Evolutionary conservation across 2,329 filamentous ascomycete species (phyloP).

Genomic region (Periconia sp.): DNA sequence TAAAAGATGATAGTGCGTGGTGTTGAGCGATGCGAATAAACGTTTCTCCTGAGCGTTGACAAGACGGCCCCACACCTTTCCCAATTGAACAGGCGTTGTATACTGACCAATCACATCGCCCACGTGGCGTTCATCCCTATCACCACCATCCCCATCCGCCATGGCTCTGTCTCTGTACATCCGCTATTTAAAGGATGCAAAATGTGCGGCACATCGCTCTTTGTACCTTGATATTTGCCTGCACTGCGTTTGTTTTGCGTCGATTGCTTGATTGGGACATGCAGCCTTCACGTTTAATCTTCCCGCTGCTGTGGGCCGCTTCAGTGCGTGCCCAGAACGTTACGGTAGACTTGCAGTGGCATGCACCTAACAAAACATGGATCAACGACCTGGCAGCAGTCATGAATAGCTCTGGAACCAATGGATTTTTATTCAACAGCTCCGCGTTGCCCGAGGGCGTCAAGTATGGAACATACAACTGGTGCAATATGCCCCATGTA

Average conservation of each 20-base stretch:
- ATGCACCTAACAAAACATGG: conserved; percentile 40
- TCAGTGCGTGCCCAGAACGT: conserved; percentile 15
- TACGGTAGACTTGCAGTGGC: conserved; percentile 33
- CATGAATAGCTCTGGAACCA: conserved; percentile 62
- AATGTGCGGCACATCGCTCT: conserved; percentile 14
- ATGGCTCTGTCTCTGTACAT: conserved; percentile 15
- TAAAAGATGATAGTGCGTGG: background rate
- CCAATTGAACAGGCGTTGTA: background rate
- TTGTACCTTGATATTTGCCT: conserved; percentile 17
- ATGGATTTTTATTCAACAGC: conserved; percentile 74
- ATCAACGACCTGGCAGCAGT: conserved; percentile 65
- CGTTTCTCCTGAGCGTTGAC: background rate
- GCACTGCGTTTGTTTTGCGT: conserved; percentile 22
- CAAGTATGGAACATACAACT: conserved; percentile 71
- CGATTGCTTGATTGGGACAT: conserved; percentile 23
- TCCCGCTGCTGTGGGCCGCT: conserved; percentile 22
- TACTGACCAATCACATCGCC: conserved; percentile 4
- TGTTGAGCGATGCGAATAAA: background rate
- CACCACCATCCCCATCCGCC: conserved; percentile 19
- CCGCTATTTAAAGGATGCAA: conserved; percentile 26
- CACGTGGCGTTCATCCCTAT: conserved; percentile 8
- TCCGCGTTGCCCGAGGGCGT: conserved; percentile 58
- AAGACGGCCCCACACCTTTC: background rate
- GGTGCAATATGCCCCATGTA: conserved; percentile 89
- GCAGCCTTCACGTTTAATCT: conserved; percentile 15